These are phyloP conservation scores for Panicum hallii DNA, from an alignment of 202 grass and related monocot species.

Conservation along the genomic window DNA sequence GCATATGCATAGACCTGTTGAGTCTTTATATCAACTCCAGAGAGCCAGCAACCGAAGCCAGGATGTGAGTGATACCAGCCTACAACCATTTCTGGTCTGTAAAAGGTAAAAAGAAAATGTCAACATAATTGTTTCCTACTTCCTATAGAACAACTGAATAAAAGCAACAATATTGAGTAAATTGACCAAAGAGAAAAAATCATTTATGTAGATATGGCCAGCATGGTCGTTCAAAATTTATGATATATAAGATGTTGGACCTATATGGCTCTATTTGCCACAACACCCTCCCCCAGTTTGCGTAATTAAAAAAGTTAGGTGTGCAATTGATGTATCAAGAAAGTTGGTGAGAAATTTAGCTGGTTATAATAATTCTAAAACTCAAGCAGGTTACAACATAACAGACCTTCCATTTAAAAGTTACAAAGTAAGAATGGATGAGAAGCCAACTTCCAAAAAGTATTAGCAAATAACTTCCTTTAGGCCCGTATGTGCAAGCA, in stretches of 20 bases:
- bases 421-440: too few relatives aligned
- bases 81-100: conserved; percentile 97
- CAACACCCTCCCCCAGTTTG: not conserved
- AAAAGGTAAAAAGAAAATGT: conserved; percentile 14
- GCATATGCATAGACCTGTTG: conserved; percentile 66
- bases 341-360: too few relatives aligned
- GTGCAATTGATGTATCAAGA: too few relatives aligned
- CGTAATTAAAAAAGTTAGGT: not conserved
- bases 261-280: not conserved
- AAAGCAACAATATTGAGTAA: conserved; percentile 11
- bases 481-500: not conserved
- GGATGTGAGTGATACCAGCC: conserved; percentile 99
- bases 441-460: too few relatives aligned
- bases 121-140: too few relatives aligned
- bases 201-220: not conserved
- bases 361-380: too few relatives aligned
- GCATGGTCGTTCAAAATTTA: not conserved
- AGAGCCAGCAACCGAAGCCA: conserved; percentile 97
- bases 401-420: too few relatives aligned
- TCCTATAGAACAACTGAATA: too few relatives aligned
- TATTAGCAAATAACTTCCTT: too few relatives aligned
- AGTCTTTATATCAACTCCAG: conserved; percentile 94
- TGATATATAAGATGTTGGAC: too few relatives aligned
- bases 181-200: not conserved
- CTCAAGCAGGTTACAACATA: too few relatives aligned